Evolutionary conservation across 306 rosid species (phyloP).

Genomic region (Corylus americana): DNA sequence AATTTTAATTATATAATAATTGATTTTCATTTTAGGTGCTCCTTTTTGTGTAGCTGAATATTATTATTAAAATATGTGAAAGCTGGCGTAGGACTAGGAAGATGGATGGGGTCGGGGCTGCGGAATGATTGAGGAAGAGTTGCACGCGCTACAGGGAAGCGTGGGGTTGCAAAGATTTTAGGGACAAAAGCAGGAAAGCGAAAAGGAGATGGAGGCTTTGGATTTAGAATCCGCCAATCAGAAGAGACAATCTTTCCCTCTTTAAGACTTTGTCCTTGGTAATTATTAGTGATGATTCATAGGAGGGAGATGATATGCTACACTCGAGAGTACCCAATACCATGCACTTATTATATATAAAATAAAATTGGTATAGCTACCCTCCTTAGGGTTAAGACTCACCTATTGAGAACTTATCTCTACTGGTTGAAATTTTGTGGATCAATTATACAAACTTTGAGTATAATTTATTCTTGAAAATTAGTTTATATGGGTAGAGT

Average conservation of each 20-base stretch:
- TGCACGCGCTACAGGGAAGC: slow-evolving; percentile 29
- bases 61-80: neutral
- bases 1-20: too few relatives aligned
- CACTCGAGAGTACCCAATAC: neutral
- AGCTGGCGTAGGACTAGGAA: neutral
- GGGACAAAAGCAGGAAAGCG: slow-evolving; percentile 19
- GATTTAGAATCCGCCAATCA: slow-evolving; percentile 43
- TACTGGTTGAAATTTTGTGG: too few relatives aligned
- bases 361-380: too few relatives aligned
- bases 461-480: too few relatives aligned
- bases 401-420: too few relatives aligned
- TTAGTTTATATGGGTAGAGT: too few relatives aligned
- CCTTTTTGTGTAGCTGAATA: neutral
- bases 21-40: too few relatives aligned
- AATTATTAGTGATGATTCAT: neutral
- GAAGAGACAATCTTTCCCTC: slow-evolving; percentile 50
- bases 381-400: too few relatives aligned
- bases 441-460: too few relatives aligned
- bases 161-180: slow-evolving; percentile 27
- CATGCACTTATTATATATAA: too few relatives aligned
- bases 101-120: neutral
- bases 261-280: slow-evolving; percentile 25
- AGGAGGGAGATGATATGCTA: neutral
- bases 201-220: neutral
- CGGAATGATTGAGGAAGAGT: neutral